These are phyloP conservation scores for Sequoiadendron giganteum DNA, from an alignment of 75 land plant genomes.

Conservation along the genomic window DNA sequence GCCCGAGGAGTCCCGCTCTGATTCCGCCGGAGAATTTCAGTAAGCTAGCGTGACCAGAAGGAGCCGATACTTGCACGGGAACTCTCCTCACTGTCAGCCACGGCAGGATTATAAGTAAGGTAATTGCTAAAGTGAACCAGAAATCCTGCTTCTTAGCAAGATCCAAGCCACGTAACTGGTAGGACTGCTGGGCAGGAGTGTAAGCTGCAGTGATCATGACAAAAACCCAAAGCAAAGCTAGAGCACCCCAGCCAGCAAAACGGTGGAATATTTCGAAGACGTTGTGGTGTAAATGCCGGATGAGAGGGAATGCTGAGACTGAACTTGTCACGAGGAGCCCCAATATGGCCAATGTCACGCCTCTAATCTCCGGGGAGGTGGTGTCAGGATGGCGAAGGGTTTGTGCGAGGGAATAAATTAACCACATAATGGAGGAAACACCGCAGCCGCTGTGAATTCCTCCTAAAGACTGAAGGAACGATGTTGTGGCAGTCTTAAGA, in stretches of 20 bases:
- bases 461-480: too few species aligned
- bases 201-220: too few species aligned
- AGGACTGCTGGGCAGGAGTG: too few species aligned
- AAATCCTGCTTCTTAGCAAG: conserved; percentile 40
- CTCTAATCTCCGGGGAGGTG: conserved; percentile 24
- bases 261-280: too few species aligned
- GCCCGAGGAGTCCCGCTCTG: background rate
- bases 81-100: conserved; percentile 48
- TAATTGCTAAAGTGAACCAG: conserved; percentile 12
- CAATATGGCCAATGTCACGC: conserved; percentile 26
- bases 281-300: too few species aligned
- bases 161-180: background rate
- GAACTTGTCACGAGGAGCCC: conserved; percentile 31
- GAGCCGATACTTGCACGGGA: conserved; percentile 28
- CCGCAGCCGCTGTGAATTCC: too few species aligned
- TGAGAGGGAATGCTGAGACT: background rate
- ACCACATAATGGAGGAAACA: conserved; percentile 19
- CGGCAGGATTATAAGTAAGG: conserved; percentile 15
- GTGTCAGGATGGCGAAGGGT: conserved; percentile 23
- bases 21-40: conserved; percentile 52
- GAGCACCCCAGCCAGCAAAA: too few species aligned
- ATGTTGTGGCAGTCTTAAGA: too few species aligned
- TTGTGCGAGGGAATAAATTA: conserved; percentile 28
- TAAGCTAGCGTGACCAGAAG: conserved; percentile 44
- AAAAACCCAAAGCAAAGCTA: too few species aligned